Percentiles rank a stretch among this genome's conserved stretches.
These are phyloP conservation scores for Cyphellophora europaea DNA, from an alignment of 2,329 filamentous ascomycete species.

Conservation along the genomic window DNA sequence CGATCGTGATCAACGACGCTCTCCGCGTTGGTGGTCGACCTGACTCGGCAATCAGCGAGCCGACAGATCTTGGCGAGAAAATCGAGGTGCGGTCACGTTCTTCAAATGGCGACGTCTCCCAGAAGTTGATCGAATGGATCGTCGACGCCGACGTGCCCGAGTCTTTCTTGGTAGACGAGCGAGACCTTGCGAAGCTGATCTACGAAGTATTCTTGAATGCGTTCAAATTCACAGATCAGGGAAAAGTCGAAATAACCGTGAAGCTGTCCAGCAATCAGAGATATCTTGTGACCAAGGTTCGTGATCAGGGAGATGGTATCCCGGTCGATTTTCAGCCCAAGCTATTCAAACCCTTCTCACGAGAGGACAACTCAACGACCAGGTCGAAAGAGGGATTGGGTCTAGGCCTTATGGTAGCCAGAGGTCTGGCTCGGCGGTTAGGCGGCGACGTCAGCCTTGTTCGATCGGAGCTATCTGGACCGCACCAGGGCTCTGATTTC, in stretches of 20 bases:
- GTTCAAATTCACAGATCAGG: constrained; percentile 61
- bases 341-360: constrained; percentile 61
- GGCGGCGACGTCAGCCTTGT: constrained; percentile 59
- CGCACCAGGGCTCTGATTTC: constrained; percentile 56
- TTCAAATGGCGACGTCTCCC: constrained; percentile 34
- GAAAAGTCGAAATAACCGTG: constrained; percentile 48
- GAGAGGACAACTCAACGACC: constrained; percentile 59
- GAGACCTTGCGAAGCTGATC: constrained; percentile 54
- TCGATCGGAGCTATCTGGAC: constrained; percentile 52
- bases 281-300: constrained; percentile 52
- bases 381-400: constrained; percentile 60
- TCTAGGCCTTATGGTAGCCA: constrained; percentile 61
- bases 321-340: constrained; percentile 55
- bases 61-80: constrained; percentile 33
- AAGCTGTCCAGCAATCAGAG: constrained; percentile 41
- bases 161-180: constrained; percentile 46
- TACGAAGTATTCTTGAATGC: constrained; percentile 58
- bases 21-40: constrained; percentile 38
- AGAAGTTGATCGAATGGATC: constrained; percentile 37
- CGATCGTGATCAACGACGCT: constrained; percentile 37
- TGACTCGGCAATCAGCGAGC: constrained; percentile 35
- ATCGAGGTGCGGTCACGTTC: constrained; percentile 36
- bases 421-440: constrained; percentile 59
- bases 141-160: constrained; percentile 39
- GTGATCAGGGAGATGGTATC: constrained; percentile 61